Conservation (phyloP, 1,139 yeast species). For the Geotrichum europaeum region DNA sequence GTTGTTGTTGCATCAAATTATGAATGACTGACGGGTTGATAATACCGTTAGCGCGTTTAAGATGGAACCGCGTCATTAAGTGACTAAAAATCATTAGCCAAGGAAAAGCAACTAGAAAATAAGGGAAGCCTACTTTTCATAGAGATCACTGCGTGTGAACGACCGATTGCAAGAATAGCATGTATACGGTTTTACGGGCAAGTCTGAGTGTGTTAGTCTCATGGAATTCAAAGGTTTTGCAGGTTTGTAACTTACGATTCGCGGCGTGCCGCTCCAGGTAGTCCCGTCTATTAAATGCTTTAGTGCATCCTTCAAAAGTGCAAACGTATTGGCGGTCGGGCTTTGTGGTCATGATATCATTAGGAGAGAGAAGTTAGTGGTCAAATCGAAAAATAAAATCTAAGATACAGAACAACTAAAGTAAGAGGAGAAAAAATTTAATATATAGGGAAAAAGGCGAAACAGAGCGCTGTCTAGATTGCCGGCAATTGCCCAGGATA, state of each 20-base stretch:
- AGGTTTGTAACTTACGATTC: conserved; percentile 26
- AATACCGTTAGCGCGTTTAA: conserved; percentile 12
- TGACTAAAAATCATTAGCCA: conserved; percentile 6
- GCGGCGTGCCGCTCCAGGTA: conserved; percentile 36
- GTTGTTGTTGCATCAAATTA: neutral
- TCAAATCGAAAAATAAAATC: neutral
- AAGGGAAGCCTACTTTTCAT: conserved; percentile 12
- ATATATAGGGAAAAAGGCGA: neutral
- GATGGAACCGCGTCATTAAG: conserved; percentile 16
- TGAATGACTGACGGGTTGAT: neutral
- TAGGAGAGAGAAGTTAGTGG: neutral
- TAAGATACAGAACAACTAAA: neutral
- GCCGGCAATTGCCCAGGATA: too few species aligned
- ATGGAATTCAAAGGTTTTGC: neutral
- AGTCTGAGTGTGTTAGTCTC: conserved; percentile 5
- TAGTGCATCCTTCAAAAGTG: conserved; percentile 33
- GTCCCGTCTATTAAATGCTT: conserved; percentile 35
- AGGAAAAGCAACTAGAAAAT: neutral
- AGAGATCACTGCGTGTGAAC: conserved; percentile 16
- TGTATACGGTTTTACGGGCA: conserved; percentile 17
- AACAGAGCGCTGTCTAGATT: too few species aligned
- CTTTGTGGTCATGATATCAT: neutral
- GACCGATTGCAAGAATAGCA: conserved; percentile 17
- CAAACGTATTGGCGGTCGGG: conserved; percentile 24
- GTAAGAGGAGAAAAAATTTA: neutral